Conservation (phyloP, 1,139 yeast species). For the Geotrichum citri-aurantii region DNA sequence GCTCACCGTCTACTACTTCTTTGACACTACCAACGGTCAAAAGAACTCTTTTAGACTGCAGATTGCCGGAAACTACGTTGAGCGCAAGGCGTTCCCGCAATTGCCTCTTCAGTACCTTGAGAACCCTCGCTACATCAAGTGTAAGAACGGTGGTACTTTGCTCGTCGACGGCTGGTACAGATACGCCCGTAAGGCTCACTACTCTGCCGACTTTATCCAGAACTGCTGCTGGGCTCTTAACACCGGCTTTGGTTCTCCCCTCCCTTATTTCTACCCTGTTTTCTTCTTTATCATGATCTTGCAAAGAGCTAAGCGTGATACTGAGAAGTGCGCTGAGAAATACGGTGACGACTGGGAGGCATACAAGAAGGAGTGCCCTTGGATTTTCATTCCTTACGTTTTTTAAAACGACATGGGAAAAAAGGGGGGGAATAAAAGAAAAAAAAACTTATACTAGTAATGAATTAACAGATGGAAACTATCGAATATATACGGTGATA, state of each 20-base stretch:
- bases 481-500: no score
- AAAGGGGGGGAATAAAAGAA: background rate
- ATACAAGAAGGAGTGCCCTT: constrained; percentile 84
- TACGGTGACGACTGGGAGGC: constrained; percentile 93
- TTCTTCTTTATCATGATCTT: constrained; percentile 82
- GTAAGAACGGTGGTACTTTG: constrained; percentile 77
- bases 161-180: constrained; percentile 85
- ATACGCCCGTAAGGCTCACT: constrained; percentile 88
- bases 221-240: constrained; percentile 86
- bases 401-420: constrained; percentile 5
- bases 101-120: constrained; percentile 76
- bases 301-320: constrained; percentile 86
- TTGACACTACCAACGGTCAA: constrained; percentile 93
- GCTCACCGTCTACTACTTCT: constrained; percentile 75
- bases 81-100: constrained; percentile 88
- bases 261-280: constrained; percentile 94
- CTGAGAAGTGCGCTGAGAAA: constrained; percentile 72
- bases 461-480: background rate
- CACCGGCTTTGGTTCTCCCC: constrained; percentile 80
- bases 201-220: constrained; percentile 90
- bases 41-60: constrained; percentile 88
- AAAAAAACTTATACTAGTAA: background rate
- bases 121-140: constrained; percentile 77
- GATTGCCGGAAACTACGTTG: constrained; percentile 68
- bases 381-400: constrained; percentile 66